Conservation (phyloP, 2,329 filamentous ascomycete species). For the Bipolaris sorokiniana region DNA sequence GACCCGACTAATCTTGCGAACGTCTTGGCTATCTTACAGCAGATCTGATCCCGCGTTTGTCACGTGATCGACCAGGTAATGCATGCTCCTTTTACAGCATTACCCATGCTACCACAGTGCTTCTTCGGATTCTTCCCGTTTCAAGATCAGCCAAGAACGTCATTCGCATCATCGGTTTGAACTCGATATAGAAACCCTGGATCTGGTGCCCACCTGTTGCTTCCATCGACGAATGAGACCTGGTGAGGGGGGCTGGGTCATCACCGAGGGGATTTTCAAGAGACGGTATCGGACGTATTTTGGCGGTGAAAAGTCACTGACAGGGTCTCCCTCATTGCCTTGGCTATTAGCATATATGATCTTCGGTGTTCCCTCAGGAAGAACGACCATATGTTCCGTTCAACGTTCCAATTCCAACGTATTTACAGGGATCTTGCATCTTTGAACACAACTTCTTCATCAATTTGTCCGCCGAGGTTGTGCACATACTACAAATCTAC, state of each 20-base stretch:
- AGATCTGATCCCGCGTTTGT: constrained; percentile 4
- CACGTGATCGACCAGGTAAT: constrained; percentile 15
- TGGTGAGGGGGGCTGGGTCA: neutral
- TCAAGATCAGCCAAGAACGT: constrained; percentile 29
- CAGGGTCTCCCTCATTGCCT: constrained; percentile 20
- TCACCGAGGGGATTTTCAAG: constrained; percentile 11
- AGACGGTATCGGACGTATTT: constrained; percentile 19
- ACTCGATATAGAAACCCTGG: constrained; percentile 29
- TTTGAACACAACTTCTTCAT: neutral
- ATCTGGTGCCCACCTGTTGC: constrained; percentile 25
- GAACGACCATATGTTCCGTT: neutral
- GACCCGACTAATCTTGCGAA: constrained; percentile 12
- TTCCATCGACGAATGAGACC: constrained; percentile 37
- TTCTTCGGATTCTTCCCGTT: constrained; percentile 7
- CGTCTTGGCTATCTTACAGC: constrained; percentile 11
- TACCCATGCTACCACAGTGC: constrained; percentile 23
- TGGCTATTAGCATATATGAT: constrained; percentile 26
- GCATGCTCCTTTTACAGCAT: constrained; percentile 29
- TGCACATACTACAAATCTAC: constrained; percentile 6
- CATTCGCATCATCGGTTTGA: constrained; percentile 29
- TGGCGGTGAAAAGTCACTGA: constrained; percentile 19
- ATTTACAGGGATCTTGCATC: neutral
- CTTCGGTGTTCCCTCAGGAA: constrained; percentile 15
- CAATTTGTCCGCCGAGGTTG: neutral
- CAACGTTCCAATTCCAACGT: neutral